phyloP scores from a whole-genome alignment of 768 basidiomycete genomes.

The Termitomyces titanicus region DNA sequence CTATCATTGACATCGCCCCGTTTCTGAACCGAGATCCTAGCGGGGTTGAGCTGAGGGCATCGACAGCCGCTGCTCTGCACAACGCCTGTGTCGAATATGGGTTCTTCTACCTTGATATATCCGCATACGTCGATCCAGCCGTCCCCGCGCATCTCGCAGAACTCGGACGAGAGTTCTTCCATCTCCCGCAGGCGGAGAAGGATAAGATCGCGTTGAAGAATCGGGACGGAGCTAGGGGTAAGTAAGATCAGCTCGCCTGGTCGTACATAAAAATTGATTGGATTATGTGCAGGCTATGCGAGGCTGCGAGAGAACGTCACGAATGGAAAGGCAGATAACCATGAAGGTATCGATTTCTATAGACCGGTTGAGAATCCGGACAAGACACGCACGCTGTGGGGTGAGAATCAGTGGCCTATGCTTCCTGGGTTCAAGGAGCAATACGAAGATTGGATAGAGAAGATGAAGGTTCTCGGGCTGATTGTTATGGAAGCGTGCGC shows the following conservation, averaged over 20 bases:
- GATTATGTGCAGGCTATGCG: slow-evolving; percentile 59
- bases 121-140: slow-evolving; percentile 46
- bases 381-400: slow-evolving; percentile 70
- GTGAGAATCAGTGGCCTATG: slow-evolving; percentile 84
- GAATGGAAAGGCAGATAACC: slow-evolving; percentile 77
- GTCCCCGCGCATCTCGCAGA: slow-evolving; percentile 65
- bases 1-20: slow-evolving; percentile 71
- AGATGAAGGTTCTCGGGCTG: slow-evolving; percentile 81
- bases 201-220: slow-evolving; percentile 64
- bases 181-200: slow-evolving; percentile 71
- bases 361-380: slow-evolving; percentile 68
- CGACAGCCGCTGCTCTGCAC: slow-evolving; percentile 59
- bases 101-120: slow-evolving; percentile 86
- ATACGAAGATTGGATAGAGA: slow-evolving; percentile 74
- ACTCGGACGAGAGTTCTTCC: slow-evolving; percentile 73
- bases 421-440: slow-evolving; percentile 55
- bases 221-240: slow-evolving; percentile 78
- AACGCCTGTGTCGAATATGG: slow-evolving; percentile 74
- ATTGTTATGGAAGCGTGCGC: slow-evolving; percentile 86
- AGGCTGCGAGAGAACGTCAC: slow-evolving; percentile 84
- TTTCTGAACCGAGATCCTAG: slow-evolving; percentile 41
- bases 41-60: slow-evolving; percentile 34
- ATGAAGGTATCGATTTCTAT: slow-evolving; percentile 85
- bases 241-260: background rate
- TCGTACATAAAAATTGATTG: background rate